Evolutionary conservation across 768 basidiomycete genomes (phyloP), one percentile per base, ranked within the genome.

Genomic region (Phanerodontia chrysosporium): DNA sequence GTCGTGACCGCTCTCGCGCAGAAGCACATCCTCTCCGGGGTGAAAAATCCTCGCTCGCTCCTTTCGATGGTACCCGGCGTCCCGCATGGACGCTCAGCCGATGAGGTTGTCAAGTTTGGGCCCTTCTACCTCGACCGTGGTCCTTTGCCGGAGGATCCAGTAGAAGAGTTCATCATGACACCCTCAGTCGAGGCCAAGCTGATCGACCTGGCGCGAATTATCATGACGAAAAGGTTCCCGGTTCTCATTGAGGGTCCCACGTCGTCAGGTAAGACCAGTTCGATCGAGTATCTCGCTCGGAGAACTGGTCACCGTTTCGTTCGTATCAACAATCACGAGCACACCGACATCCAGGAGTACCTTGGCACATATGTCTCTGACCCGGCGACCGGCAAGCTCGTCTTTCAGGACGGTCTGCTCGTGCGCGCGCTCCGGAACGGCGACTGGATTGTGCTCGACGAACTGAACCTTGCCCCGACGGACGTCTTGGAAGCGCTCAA

Each of bases 301-400:
- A 81, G 90, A 57, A 97, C 95, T 0, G 96, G 97, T 0, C 97
- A 99, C 76, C 85, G 83, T 35, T 98, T 98, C 72, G 86, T 99
- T 29, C 91, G 97, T 42, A 98, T 99, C 80, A 99, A 99, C 76
- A 99, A 99, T 67, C 97, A 99, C 74, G 97, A 99, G 63, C 97
- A 98, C 68, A 99, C 97, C 5, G 97, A 99, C 69, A 97, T 99
- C 51, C 97, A 99, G 68, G 97, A 99, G 70, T 99, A 99, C 68
- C 80, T 98, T 48, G 97, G 97, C 2, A 94, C 94, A 0, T 99
- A 99, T 68, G 85, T 95, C 24, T 95, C 97, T 2, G 95, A 98
- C 70, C 86, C 94, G 8, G 69, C 81, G 14, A 92, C 94, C 0
- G 97, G 97, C n/a, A 95, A 93, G 72, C 82, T 98, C 16, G 85